A percentile compares a stretch with the other conserved stretches of the same genome.
Evolutionary conservation across 2,329 filamentous ascomycete species (phyloP).

Genomic region (Pseudogymnoascus sp.): DNA sequence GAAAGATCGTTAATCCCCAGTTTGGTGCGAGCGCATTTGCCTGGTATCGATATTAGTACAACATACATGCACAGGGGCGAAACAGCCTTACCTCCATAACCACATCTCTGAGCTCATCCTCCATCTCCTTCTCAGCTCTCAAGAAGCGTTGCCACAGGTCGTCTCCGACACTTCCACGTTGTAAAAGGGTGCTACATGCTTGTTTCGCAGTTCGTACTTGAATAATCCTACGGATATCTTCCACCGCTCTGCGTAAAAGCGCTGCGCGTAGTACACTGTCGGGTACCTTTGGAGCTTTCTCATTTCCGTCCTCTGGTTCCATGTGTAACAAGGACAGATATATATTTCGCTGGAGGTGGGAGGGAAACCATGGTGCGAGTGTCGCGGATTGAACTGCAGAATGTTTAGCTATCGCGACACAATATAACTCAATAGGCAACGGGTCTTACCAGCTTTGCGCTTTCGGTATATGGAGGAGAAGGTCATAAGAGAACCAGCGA

Average conservation of each 20-base stretch:
- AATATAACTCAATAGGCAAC: background rate
- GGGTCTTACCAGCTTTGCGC: conserved; percentile 67
- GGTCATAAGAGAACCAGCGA: conserved; percentile 79
- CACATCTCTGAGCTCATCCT: conserved; percentile 89
- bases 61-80: background rate
- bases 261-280: conserved; percentile 83
- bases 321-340: conserved; percentile 89
- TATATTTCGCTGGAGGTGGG: conserved; percentile 85
- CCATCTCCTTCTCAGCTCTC: conserved; percentile 93
- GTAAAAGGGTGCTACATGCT: conserved; percentile 72
- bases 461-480: conserved; percentile 92
- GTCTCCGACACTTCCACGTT: conserved; percentile 88
- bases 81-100: conserved; percentile 66
- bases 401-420: conserved; percentile 19
- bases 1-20: conserved; percentile 95
- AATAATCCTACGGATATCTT: conserved; percentile 88
- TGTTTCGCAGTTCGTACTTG: conserved; percentile 83
- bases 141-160: conserved; percentile 90
- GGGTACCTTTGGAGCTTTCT: conserved; percentile 64
- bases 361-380: conserved; percentile 88
- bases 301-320: conserved; percentile 50
- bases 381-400: conserved; percentile 64
- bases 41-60: conserved; percentile 37
- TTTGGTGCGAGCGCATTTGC: conserved; percentile 81
- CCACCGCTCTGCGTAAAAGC: conserved; percentile 77